These are phyloP conservation scores for Podospora pseudopauciseta DNA, from an alignment of 495 filamentous ascomycete genomes.

Conservation along the genomic window DNA sequence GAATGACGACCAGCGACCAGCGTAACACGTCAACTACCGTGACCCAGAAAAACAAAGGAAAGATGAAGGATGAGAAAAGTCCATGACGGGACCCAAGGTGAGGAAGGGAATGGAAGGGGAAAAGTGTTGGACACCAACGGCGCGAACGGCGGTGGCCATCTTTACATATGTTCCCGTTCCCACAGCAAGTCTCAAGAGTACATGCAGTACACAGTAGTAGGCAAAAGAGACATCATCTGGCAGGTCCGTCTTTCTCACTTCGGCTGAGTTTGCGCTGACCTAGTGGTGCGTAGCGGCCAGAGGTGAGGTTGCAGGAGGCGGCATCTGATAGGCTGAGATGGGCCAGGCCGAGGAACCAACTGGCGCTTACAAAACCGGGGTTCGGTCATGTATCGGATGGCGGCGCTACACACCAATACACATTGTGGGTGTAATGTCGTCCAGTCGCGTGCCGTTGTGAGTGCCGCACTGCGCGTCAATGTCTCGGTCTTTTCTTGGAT, in stretches of 20 bases:
- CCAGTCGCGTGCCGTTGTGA: conserved; percentile 42
- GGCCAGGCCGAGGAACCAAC: conserved; percentile 41
- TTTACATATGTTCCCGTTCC: conserved; percentile 16
- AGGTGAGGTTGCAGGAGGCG: conserved; percentile 34
- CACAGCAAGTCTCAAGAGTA: not conserved
- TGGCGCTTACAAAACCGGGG: conserved; percentile 51
- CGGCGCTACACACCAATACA: conserved; percentile 41
- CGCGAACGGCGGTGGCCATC: conserved; percentile 17
- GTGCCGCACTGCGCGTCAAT: conserved; percentile 44
- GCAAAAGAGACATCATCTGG: not conserved
- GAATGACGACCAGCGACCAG: conserved; percentile 35
- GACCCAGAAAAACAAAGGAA: conserved; percentile 20
- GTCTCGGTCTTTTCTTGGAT: conserved; percentile 48
- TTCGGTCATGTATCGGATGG: conserved; percentile 43
- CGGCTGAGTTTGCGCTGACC: conserved; percentile 23
- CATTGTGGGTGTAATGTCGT: conserved; percentile 35
- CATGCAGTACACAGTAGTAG: not conserved
- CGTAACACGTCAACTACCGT: not conserved
- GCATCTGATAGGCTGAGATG: conserved; percentile 46
- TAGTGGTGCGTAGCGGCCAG: conserved; percentile 26
- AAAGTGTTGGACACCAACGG: conserved; percentile 7
- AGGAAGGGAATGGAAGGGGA: not conserved
- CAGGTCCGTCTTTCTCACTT: conserved; percentile 12
- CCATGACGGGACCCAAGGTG: conserved; percentile 12
- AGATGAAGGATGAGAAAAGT: conserved; percentile 14